A percentile compares a stretch with the other conserved stretches of the same genome.
Conservation (phyloP, 768 basidiomycete species). For the Trametes elegans region DNA sequence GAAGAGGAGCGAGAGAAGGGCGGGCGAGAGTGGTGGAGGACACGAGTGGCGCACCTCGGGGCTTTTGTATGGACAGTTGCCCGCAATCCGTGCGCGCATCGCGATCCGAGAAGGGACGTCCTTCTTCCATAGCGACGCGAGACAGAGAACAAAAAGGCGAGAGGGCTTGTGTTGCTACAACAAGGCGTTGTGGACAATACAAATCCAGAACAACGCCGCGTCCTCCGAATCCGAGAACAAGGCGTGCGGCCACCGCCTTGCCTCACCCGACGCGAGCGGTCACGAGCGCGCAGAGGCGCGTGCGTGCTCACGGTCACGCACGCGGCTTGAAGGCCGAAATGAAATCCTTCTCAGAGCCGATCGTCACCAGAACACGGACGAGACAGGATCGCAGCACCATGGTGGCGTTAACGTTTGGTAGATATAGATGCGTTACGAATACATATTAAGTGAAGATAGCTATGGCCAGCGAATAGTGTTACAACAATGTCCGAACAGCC, state of each 20-base stretch:
- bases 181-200: not conserved
- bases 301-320: not conserved
- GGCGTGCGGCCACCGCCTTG: not conserved
- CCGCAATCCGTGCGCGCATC: no score
- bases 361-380: no score
- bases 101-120: no score
- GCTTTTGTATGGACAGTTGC: not conserved
- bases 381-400: not conserved
- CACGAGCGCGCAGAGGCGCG: not conserved
- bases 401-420: constrained; percentile 4
- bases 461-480: constrained; percentile 15
- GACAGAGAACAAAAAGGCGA: not conserved
- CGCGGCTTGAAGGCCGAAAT: not conserved
- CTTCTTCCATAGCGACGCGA: not conserved
- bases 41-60: not conserved
- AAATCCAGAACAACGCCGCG: not conserved
- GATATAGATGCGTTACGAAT: constrained; percentile 11
- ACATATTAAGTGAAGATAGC: constrained; percentile 12
- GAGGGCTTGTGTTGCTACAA: not conserved
- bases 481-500: constrained; percentile 13
- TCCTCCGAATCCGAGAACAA: not conserved
- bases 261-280: not conserved
- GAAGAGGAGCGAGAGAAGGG: no score
- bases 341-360: no score
- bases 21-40: no score